Evolutionary conservation across 352 stramenopile genomes (phyloP).

Genomic region (Phytophthora sansomeana): DNA sequence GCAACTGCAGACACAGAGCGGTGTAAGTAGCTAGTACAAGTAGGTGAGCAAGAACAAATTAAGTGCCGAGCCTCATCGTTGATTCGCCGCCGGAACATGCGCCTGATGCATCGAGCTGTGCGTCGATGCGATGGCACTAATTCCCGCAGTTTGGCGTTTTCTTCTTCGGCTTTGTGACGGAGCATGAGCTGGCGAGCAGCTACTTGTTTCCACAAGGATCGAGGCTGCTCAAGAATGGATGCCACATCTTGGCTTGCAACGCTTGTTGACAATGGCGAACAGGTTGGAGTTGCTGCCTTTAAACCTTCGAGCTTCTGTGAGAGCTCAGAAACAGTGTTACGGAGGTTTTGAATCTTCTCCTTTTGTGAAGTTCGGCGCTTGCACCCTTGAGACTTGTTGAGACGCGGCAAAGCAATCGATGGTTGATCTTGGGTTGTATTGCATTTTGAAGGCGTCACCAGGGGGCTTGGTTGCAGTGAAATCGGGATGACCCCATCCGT

Average conservation of each 20-base stretch:
- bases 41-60: too few relatives aligned
- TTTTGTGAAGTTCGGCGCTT: constrained; percentile 11
- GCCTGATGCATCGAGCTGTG: neutral
- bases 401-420: neutral
- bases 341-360: constrained; percentile 15
- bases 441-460: neutral
- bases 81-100: constrained; percentile 7
- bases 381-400: neutral
- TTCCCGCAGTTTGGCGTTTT: constrained; percentile 8
- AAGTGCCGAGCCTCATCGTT: constrained; percentile 13
- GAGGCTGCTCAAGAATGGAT: neutral
- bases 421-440: neutral
- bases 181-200: constrained; percentile 3
- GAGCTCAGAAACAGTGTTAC: constrained; percentile 2
- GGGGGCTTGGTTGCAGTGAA: neutral
- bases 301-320: neutral
- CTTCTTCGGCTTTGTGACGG: neutral
- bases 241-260: neutral
- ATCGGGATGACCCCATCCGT: neutral
- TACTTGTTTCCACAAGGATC: constrained; percentile 6
- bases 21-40: too few relatives aligned
- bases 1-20: constrained; percentile 4
- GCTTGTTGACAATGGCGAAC: neutral
- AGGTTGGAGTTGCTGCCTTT: neutral
- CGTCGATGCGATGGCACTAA: neutral